Evolutionary conservation across 805 yeast species (phyloP).

Genomic region (Tetrapisispora arboricola): DNA sequence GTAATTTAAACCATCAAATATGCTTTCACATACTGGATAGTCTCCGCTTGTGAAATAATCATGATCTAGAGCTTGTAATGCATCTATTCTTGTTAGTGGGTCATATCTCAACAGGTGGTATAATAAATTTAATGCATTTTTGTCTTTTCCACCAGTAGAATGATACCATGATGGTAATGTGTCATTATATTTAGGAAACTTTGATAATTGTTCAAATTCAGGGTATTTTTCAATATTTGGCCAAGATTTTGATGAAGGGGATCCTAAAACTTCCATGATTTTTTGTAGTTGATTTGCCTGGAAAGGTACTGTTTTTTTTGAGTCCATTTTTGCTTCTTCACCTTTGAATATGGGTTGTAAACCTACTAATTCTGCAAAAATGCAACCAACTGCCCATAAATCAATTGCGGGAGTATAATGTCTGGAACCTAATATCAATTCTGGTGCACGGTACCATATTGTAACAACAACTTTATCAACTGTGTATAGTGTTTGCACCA

Average conservation of each 20-base stretch:
- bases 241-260: slow-evolving; percentile 77
- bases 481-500: slow-evolving; percentile 73
- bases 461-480: slow-evolving; percentile 97
- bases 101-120: slow-evolving; percentile 66
- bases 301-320: slow-evolving; percentile 86
- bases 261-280: slow-evolving; percentile 86
- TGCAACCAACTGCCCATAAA: slow-evolving; percentile 94
- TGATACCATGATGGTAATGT: slow-evolving; percentile 80
- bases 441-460: slow-evolving; percentile 95
- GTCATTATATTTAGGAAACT: slow-evolving; percentile 43
- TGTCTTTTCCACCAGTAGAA: slow-evolving; percentile 65
- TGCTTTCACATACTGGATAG: slow-evolving; percentile 60
- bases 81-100: slow-evolving; percentile 70
- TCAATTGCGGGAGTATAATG: slow-evolving; percentile 92
- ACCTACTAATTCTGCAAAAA: slow-evolving; percentile 81
- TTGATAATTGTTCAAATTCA: slow-evolving; percentile 58
- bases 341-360: slow-evolving; percentile 93
- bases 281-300: slow-evolving; percentile 87
- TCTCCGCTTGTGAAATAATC: slow-evolving; percentile 58
- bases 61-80: slow-evolving; percentile 65
- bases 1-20: slow-evolving; percentile 64
- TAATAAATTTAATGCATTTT: slow-evolving; percentile 55
- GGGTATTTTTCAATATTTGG: slow-evolving; percentile 71
- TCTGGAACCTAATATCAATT: slow-evolving; percentile 76
- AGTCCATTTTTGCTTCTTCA: slow-evolving; percentile 93